Conservation (phyloP, 1,139 yeast genomes). For the Hyphopichia pseudoburtonii region DNA sequence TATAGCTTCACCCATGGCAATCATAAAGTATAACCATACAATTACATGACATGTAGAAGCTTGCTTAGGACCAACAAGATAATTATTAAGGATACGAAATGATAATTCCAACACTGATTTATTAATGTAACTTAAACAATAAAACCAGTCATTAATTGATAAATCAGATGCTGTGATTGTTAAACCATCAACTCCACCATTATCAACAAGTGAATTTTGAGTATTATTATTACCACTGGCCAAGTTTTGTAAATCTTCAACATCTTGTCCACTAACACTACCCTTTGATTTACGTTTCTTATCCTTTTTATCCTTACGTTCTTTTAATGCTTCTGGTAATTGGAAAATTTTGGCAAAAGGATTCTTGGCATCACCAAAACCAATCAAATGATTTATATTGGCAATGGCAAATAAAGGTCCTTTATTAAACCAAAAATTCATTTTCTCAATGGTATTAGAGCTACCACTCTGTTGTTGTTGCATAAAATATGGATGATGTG, state of each 20-base stretch:
- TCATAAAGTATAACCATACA: conserved; percentile 69
- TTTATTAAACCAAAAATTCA: conserved; percentile 74
- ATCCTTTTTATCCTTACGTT: conserved; percentile 70
- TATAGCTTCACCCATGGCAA: conserved; percentile 61
- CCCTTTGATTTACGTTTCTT: conserved; percentile 52
- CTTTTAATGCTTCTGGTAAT: conserved; percentile 68
- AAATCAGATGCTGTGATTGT: conserved; percentile 44
- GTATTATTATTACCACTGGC: conserved; percentile 8
- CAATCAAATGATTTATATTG: conserved; percentile 69
- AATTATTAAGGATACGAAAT: conserved; percentile 62
- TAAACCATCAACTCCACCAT: conserved; percentile 27
- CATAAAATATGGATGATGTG: conserved; percentile 34
- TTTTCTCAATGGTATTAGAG: conserved; percentile 49
- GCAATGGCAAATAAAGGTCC: conserved; percentile 74
- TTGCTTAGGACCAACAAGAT: conserved; percentile 67
- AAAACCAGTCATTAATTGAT: conserved; percentile 58
- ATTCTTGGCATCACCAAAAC: conserved; percentile 72
- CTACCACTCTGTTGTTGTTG: conserved; percentile 22
- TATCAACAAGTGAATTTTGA: conserved; percentile 11
- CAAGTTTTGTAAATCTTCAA: conserved; percentile 5
- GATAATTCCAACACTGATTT: conserved; percentile 66
- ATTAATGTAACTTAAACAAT: conserved; percentile 53
- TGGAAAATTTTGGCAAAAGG: conserved; percentile 74
- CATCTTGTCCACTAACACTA: conserved; percentile 10
- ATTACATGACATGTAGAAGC: conserved; percentile 69